Evolutionary conservation across 2,329 filamentous ascomycete species (phyloP).

Genomic region (Paecilomyces niveus): DNA sequence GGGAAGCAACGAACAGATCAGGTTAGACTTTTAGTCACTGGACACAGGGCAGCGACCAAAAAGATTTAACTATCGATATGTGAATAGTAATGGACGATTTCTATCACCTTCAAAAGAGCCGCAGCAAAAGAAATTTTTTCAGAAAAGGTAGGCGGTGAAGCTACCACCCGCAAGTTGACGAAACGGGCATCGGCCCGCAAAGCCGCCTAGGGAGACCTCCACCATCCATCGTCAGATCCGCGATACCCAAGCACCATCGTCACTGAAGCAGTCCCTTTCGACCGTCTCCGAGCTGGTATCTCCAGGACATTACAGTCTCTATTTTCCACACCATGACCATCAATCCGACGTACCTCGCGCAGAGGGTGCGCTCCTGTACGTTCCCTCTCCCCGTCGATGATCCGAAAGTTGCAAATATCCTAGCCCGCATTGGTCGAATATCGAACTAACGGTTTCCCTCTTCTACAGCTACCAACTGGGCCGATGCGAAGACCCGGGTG

Average conservation of each 20-base stretch:
- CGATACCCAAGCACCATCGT: background rate
- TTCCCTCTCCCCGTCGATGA: slow-evolving; percentile 12
- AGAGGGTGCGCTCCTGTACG: slow-evolving; percentile 71
- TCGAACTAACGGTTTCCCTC: slow-evolving; percentile 15
- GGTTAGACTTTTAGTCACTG: background rate
- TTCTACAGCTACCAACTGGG: slow-evolving; percentile 72
- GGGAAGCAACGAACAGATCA: background rate
- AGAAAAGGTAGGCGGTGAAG: slow-evolving; percentile 32
- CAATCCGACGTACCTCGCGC: slow-evolving; percentile 85
- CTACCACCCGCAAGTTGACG: slow-evolving; percentile 1
- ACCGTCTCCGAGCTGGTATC: background rate
- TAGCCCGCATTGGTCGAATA: slow-evolving; percentile 12
- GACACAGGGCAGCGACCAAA: background rate
- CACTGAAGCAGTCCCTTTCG: background rate
- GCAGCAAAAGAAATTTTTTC: slow-evolving; percentile 24
- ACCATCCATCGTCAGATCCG: background rate
- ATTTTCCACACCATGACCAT: slow-evolving; percentile 62
- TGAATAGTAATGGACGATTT: background rate
- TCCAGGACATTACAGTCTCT: background rate
- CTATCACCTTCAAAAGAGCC: background rate
- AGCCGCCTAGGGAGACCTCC: background rate
- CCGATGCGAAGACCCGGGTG: slow-evolving; percentile 80
- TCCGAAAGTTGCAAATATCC: slow-evolving; percentile 18
- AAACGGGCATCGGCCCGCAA: background rate
- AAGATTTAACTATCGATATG: background rate